These are phyloP conservation scores for Phalaenopsis aphrodite DNA, from an alignment of 106 monocot species.

Conservation along the genomic window DNA sequence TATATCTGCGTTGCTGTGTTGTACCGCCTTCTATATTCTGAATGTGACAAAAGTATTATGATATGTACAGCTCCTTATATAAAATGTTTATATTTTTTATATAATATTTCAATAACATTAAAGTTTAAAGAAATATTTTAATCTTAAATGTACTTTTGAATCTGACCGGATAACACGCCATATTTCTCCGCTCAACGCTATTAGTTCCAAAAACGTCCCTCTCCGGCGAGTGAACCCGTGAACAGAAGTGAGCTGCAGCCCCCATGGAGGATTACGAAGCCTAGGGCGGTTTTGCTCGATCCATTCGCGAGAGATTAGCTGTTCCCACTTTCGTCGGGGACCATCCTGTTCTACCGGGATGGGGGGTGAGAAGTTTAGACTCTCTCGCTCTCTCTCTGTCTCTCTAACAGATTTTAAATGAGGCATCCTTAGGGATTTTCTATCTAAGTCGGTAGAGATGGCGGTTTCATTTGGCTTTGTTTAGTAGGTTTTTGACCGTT, in stretches of 20 bases:
- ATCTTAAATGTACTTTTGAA: too few relatives aligned
- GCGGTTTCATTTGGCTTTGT: neutral
- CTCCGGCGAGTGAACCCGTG: neutral
- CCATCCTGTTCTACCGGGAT: neutral
- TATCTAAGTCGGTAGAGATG: neutral
- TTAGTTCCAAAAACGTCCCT: too few relatives aligned
- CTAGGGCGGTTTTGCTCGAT: neutral
- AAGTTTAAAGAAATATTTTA: too few relatives aligned
- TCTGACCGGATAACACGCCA: too few relatives aligned
- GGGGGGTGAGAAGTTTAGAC: neutral
- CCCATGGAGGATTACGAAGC: neutral
- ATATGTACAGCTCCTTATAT: too few relatives aligned
- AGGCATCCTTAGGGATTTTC: neutral
- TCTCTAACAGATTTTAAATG: too few relatives aligned
- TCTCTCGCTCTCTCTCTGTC: neutral
- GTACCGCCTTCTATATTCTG: too few relatives aligned
- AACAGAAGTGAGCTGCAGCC: neutral
- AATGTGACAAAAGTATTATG: too few relatives aligned
- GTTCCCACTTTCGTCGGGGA: neutral
- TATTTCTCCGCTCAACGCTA: too few relatives aligned
- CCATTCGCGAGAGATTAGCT: neutral
- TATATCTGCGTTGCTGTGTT: too few relatives aligned
- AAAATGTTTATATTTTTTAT: too few relatives aligned
- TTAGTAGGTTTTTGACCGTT: neutral
- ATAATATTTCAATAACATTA: too few relatives aligned